Base-by-base conservation (phyloP, 352 stramenopile genomes). In the Bremia lactucae region DNA sequence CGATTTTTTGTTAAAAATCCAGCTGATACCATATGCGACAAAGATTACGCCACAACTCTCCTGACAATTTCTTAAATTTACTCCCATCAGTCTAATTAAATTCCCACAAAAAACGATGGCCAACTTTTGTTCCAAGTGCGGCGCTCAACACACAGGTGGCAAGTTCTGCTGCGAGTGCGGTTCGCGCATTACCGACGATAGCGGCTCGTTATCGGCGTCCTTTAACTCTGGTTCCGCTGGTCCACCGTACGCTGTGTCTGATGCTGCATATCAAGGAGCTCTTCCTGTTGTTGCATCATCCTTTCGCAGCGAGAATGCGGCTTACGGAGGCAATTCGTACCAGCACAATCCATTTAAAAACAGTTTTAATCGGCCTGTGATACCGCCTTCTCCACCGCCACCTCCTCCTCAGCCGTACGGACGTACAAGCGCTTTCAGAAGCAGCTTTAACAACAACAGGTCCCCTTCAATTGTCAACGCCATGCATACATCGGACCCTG, bases 121-220 rank as follows among this genome's bases (percentile, higher is more conserved):
- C 41, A 77, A 77, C 52, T 77, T 77, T 46, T 83, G 70, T 51
- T 40, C 65, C n/a, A 58, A 83, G 41, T 83, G 70, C 42, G 67
- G 67, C 55, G 59, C 71, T 26, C 40, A 62, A 42, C 62, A 55
- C 46, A 66, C 50, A 6, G 61, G 68, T 46, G 66, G 65, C 50
- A 73, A 66, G 52, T 84, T 84, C 58, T 84, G 72, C 57, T 55
- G 65, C 36, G 68, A 84, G 52, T 84, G 72, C 48, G 72, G 72
- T 57, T 57, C 58, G 2, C 57, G 60, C 38, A 72, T 71, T 43
- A 48, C 49, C 2, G 49, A 66, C 10, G 49, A 41, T 29, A 42
- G 16, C 25, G 15, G 13, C 14, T 40, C 49, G 0, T 26, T 34
- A 20, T 44, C 49, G 3, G 43, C 35, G 10, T 42, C 38, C 3